Evolutionary conservation across 2,329 filamentous ascomycete species (phyloP).

Genomic region (Phaeosphaeria sp.): DNA sequence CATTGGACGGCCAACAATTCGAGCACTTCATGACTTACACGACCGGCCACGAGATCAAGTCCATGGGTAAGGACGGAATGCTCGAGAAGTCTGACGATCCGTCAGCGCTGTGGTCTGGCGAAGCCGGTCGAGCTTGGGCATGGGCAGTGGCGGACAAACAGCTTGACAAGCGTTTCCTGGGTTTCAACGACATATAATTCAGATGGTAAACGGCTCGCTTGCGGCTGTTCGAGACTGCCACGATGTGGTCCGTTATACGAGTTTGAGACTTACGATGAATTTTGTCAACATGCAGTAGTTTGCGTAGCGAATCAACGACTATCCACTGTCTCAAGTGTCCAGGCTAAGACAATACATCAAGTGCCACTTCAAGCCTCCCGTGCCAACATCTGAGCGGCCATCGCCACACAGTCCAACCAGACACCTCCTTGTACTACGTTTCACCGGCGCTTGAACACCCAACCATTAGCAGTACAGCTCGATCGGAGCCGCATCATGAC

Average conservation of each 20-base stretch:
- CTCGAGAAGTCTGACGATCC: slow-evolving; percentile 60
- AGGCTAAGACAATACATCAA: not conserved
- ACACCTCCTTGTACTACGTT: not conserved
- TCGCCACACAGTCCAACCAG: slow-evolving; percentile 1
- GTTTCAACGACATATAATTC: slow-evolving; percentile 57
- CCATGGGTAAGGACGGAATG: slow-evolving; percentile 60
- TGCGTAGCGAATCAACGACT: too few relatives aligned
- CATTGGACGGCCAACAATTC: slow-evolving; percentile 56
- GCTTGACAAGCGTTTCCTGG: slow-evolving; percentile 55
- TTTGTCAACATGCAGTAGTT: too few relatives aligned
- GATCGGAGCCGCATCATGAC: not conserved
- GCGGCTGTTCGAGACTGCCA: slow-evolving; percentile 4
- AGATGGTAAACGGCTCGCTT: not conserved
- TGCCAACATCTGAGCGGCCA: not conserved
- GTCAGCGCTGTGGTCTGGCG: slow-evolving; percentile 58
- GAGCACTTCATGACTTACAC: slow-evolving; percentile 67
- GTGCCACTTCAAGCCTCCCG: not conserved
- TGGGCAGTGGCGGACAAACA: slow-evolving; percentile 56
- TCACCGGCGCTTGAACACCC: not conserved
- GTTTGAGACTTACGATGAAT: slow-evolving; percentile 20
- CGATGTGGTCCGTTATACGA: slow-evolving; percentile 30
- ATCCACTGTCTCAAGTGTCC: too few relatives aligned
- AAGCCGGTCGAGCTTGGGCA: slow-evolving; percentile 57
- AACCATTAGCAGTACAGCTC: not conserved
- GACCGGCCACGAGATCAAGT: slow-evolving; percentile 63